Conservation (phyloP, 345 rosid genomes). For the Chamaenerion angustifolium region DNA sequence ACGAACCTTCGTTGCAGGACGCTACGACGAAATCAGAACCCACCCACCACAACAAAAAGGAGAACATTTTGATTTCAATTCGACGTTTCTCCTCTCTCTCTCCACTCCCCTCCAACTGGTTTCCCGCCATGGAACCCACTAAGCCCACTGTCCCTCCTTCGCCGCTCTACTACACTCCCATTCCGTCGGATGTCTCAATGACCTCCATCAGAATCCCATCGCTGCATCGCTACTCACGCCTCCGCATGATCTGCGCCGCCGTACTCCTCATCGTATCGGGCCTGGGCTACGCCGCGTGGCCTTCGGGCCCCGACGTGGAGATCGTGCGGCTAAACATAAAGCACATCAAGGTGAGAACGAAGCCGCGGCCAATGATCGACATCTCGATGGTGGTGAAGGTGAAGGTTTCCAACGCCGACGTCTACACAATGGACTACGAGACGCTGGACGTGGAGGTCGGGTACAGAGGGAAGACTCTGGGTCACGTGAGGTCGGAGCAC, state of each 20-base stretch:
- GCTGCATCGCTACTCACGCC: not conserved
- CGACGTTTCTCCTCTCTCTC: too few species aligned
- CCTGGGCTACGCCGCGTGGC: conserved; percentile 40
- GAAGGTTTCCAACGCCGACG: conserved; percentile 49
- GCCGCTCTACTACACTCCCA: not conserved
- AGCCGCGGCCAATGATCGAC: conserved; percentile 37
- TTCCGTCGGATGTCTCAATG: too few species aligned
- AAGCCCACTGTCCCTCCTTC: not conserved
- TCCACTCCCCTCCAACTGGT: too few species aligned
- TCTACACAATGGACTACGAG: conserved; percentile 50
- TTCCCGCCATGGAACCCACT: conserved; percentile 21
- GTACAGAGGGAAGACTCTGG: conserved; percentile 62
- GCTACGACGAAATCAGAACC: too few species aligned
- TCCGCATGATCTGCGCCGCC: conserved; percentile 15
- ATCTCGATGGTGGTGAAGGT: conserved; percentile 37
- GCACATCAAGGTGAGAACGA: conserved; percentile 34
- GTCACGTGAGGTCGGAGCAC: conserved; percentile 41
- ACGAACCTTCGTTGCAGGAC: too few species aligned
- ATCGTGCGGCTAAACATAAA: conserved; percentile 36
- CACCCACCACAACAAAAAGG: too few species aligned
- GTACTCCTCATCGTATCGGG: conserved; percentile 23
- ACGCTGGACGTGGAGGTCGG: conserved; percentile 36
- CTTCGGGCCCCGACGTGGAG: conserved; percentile 53
- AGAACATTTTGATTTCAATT: too few species aligned
- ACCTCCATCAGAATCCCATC: conserved; percentile 14